Base-by-base conservation (phyloP, 495 filamentous ascomycete genomes). In the Penicillium cinerascens region DNA sequence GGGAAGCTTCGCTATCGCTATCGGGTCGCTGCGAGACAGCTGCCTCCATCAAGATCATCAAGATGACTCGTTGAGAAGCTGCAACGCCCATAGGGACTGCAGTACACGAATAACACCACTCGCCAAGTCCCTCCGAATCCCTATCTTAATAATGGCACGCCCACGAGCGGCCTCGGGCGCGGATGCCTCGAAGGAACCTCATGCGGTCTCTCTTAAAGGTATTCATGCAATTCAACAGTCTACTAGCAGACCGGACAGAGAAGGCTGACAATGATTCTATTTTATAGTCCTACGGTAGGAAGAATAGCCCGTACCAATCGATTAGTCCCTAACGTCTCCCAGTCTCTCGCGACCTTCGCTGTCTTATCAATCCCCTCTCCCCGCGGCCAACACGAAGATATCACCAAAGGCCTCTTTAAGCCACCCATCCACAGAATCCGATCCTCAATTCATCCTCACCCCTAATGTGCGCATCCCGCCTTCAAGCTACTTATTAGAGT, bases 141-240 rank as follows among this genome's bases (percentile, higher is more conserved):
- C 21, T 22, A 18, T 22, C 26, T 39, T 25, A 48, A n/a, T 9
- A 0, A 78, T 78, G 75, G 70, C 73, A 41, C 73, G 75, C 10
- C 66, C 72, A 42, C 69, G 75, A 56, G 73, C 75, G 47, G 61
- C 63, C 35, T 78, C 75, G 45, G 60, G 71, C 33, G 69, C 73
- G 41, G 84, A 90, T 44, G 79, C 76, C 39, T 75, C 81, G 27
- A 91, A 89, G 64, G 88, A 88, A 60, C 86, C 89, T 17, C 91
- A 97, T 72, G 80, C 85, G 13, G 82, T 97, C 33, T 95, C 89
- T 47, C 69, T 97, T 22, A 97, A 96, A 78, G 91, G 83, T 76
- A 64, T 35, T 65, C 47, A 52, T 35, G 65, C 47, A 52, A 42
- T 11, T 33, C 41, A 35, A 50, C 49, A 9, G 21, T 18, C 26